Evolutionary conservation across 2,329 filamentous ascomycete genomes (phyloP), one percentile per base, ranked within the genome.

Genomic region (Botrytis byssoidea): DNA sequence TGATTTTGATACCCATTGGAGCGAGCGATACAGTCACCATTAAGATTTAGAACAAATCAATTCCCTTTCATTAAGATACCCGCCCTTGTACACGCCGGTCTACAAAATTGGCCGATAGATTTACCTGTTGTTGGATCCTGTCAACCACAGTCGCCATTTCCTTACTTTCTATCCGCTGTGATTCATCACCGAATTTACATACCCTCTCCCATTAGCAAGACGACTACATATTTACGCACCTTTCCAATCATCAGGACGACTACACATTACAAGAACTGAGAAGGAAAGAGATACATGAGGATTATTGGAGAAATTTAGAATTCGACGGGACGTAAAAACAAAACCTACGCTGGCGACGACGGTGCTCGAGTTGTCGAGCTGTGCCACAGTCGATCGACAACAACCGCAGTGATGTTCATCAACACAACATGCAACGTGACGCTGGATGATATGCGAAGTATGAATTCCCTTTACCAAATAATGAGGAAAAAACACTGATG

Each of bases 361-460:
- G 14, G 70, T 32, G 60, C 59, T 66, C 42, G 44, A 71, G 57
- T 66, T 64, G 70, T 65, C 70, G 59, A 55, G 60, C 70, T 69
- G 71, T 18, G 68, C 40, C 40, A 55, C 63, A 68, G 46, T 68
- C 59, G 29, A 69, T 35, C 71, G 65, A 55, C 71, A 59, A 72
- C 32, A 37, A 72, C 29, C 40, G 37, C 37, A 68, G 32, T 65
- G 16, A 68, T 72, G 63, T 68, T 68, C 29, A 70, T 70, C 57
- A 73, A 73, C 35, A 73, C 72, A 68, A 81, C 80, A 29, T 82
- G 80, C 73, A 82, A 82, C 78, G 61, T 78, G 73, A 81, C 81
- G 76, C 76, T 83, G 77, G 81, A 79, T 77, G 79, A 83, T 74
- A 75, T 83, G 79, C 74, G 79, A 74, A 79, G 82, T 83, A 80